Conservation (phyloP, 129 eudicot genomes). For the Arctium minus region DNA sequence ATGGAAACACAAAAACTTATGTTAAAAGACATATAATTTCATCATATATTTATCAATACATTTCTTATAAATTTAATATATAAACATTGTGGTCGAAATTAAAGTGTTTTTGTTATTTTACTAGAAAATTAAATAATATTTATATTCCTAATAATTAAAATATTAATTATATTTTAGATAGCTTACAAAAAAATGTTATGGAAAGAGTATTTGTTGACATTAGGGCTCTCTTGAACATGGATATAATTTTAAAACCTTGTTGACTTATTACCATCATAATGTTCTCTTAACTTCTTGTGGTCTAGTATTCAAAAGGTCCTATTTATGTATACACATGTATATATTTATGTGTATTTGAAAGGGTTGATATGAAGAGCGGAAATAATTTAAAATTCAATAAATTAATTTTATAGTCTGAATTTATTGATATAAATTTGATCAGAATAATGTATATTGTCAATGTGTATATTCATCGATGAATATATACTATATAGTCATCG, state of each 20-base stretch:
- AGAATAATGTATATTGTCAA: not conserved
- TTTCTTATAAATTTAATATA: too few relatives aligned
- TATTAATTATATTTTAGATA: not conserved
- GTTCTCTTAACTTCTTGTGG: constrained; percentile 32
- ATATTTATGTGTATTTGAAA: too few relatives aligned
- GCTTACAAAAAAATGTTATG: not conserved
- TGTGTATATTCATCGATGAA: not conserved
- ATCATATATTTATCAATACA: not conserved
- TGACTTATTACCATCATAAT: constrained; percentile 41
- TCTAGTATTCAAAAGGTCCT: constrained; percentile 14
- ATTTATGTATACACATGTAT: not conserved
- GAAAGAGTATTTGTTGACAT: constrained; percentile 32
- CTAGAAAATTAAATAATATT: not conserved
- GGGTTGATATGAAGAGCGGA: too few relatives aligned
- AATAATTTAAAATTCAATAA: too few relatives aligned
- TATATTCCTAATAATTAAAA: not conserved
- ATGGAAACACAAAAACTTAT: not conserved
- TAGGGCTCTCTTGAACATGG: constrained; percentile 5
- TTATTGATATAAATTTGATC: not conserved
- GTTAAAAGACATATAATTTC: not conserved
- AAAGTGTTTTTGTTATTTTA: not conserved
- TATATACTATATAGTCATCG: not conserved
- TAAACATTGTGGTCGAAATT: too few relatives aligned
- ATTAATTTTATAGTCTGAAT: not conserved
- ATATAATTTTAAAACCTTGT: constrained; percentile 31